A percentile compares a stretch with the other conserved stretches of the same genome.
Conservation (phyloP, 2,329 filamentous ascomycete species). For the Alternaria brassicicola region DNA sequence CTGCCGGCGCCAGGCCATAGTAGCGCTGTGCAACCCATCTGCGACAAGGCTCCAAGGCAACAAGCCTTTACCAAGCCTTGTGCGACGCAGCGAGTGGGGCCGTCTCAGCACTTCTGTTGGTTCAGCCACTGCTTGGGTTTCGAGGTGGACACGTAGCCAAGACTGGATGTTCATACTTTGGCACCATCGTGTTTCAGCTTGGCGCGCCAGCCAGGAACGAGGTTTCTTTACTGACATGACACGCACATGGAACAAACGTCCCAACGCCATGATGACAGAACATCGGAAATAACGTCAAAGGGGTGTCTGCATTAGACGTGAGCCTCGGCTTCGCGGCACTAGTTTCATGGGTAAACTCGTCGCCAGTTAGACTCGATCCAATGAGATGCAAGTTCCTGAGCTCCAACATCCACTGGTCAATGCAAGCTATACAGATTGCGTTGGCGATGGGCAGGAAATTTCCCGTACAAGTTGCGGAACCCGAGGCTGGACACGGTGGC, state of each 20-base stretch:
- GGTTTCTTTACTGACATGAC: constrained; percentile 27
- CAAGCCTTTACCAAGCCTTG: constrained; percentile 40
- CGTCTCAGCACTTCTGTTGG: constrained; percentile 32
- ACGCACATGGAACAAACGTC: constrained; percentile 33
- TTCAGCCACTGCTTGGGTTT: constrained; percentile 29
- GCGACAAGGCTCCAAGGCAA: constrained; percentile 23
- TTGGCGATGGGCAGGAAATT: background rate
- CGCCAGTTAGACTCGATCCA: background rate
- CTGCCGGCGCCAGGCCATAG: constrained; percentile 28
- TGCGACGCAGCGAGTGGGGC: constrained; percentile 20
- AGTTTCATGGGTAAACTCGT: background rate
- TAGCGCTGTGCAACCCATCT: constrained; percentile 17
- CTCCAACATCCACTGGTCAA: background rate
- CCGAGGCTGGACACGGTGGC: background rate
- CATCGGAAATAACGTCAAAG: constrained; percentile 9
- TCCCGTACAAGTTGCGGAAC: background rate
- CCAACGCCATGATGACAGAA: constrained; percentile 2
- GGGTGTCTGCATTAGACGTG: background rate
- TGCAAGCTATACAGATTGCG: background rate
- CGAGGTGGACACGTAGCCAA: constrained; percentile 33
- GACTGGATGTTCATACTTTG: constrained; percentile 30
- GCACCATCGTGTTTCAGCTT: constrained; percentile 49
- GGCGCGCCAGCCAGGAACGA: constrained; percentile 36
- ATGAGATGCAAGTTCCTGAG: background rate
- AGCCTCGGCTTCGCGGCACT: constrained; percentile 1